These are phyloP conservation scores for Phytophthora idaei DNA, from an alignment of 352 stramenopile species.

Conservation along the genomic window DNA sequence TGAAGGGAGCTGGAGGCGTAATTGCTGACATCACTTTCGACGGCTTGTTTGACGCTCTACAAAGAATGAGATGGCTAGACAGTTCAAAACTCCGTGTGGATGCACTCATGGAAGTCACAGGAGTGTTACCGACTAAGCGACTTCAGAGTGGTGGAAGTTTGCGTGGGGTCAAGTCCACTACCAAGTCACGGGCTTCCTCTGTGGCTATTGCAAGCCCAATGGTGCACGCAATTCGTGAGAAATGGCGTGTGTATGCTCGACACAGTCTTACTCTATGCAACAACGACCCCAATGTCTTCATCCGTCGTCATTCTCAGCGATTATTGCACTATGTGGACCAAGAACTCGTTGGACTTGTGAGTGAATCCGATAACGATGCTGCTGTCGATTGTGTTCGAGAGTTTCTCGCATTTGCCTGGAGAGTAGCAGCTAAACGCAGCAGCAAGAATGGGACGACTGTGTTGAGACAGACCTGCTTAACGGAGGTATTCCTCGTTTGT, in stretches of 20 bases:
- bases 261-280: slow-evolving; percentile 45
- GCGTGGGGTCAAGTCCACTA: background rate
- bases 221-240: slow-evolving; percentile 25
- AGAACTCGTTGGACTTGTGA: slow-evolving; percentile 12
- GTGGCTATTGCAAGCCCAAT: slow-evolving; percentile 2
- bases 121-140: slow-evolving; percentile 1
- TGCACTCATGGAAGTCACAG: slow-evolving; percentile 11
- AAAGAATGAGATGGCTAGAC: slow-evolving; percentile 37
- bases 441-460: background rate
- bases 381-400: slow-evolving; percentile 43
- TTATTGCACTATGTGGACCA: slow-evolving; percentile 31
- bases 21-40: slow-evolving; percentile 48
- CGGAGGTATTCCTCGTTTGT: slow-evolving; percentile 52
- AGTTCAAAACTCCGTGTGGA: slow-evolving; percentile 38
- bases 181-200: slow-evolving; percentile 7
- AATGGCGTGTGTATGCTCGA: slow-evolving; percentile 44
- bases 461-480: slow-evolving; percentile 36
- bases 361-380: background rate
- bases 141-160: background rate
- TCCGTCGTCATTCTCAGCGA: slow-evolving; percentile 37
- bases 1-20: slow-evolving; percentile 29
- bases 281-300: slow-evolving; percentile 64
- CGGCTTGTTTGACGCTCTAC: slow-evolving; percentile 37
- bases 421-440: slow-evolving; percentile 41
- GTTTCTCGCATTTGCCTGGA: slow-evolving; percentile 51